phyloP scores from a whole-genome alignment of 2,329 filamentous ascomycete species.

The Diaporthe ilicicola region DNA sequence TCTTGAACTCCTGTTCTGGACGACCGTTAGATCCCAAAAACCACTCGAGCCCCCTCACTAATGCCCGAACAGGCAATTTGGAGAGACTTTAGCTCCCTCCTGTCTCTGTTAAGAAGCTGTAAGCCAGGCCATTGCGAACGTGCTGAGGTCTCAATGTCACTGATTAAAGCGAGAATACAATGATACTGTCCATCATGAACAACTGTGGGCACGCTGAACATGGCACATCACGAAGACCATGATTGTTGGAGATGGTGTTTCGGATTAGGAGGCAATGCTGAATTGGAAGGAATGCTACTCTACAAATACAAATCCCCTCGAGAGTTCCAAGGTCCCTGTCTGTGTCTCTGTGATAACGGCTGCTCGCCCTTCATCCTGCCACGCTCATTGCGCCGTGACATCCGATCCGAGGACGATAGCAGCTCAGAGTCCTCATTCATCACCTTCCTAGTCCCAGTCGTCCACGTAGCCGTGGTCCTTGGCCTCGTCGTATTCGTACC shows the following conservation, averaged over 20 bases:
- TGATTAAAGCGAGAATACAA: neutral
- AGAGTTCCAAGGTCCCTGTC: conserved; percentile 19
- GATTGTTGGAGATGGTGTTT: neutral
- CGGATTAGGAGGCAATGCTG: conserved; percentile 10
- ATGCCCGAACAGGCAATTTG: neutral
- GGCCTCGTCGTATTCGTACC: neutral
- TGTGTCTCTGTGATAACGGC: conserved; percentile 2
- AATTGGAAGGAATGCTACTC: conserved; percentile 20
- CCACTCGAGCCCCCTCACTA: too few relatives aligned
- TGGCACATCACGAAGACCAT: neutral
- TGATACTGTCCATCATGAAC: neutral
- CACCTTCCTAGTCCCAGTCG: conserved; percentile 6
- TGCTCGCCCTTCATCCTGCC: neutral
- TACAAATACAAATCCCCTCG: conserved; percentile 22
- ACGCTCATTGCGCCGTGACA: neutral
- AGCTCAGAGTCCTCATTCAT: neutral
- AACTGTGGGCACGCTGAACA: neutral
- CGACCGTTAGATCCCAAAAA: neutral
- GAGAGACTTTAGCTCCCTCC: neutral
- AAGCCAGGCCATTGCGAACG: neutral
- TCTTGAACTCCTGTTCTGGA: neutral
- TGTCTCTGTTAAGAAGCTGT: neutral
- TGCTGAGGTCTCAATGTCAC: neutral
- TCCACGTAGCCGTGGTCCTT: neutral
- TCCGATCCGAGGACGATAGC: neutral